Base-by-base conservation (phyloP, 2,329 filamentous ascomycete species). In the Ophiostoma perfectum region DNA sequence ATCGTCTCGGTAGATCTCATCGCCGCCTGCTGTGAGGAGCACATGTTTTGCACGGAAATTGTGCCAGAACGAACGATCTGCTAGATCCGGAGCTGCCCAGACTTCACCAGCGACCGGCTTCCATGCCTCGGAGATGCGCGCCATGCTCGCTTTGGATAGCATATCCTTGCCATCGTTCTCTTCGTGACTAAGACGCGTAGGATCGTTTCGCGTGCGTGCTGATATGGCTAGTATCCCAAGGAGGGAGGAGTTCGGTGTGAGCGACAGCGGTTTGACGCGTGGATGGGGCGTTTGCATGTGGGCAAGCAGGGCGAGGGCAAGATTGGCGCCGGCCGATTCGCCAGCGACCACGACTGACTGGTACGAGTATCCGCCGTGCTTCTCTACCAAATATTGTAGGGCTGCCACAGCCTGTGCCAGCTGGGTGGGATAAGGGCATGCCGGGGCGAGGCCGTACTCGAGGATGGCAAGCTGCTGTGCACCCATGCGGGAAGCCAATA, bases 401-500 rank as follows among this genome's bases (percentile, higher is more conserved):
- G 72, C 67, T 7, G 70, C 73, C 36, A 68, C 68, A 14, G 69
- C 67, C 67, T 74, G 73, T 8, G 72, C 66, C 3, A 74, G 72
- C 63, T 73, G 73, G 44, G 69, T 67, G 1, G 73, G 73, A 65
- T 74, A 74, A 62, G 65, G 65, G 49, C 70, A 70, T 52, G 71
- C 70, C 4, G 73, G 73, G 14, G 71, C 70, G 39, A 74, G 71
- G 16, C 72, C 67, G 69, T 74, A 74, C 60, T 73, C 70, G 41
- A 74, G 68, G 38, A 74, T 67, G 27, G 73, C 71, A 16, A 72
- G 67, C 49, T 68, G 64, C 42, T 64, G 64, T 8, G 65, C 64
- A 12, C 69, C 69, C 12, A 47, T 44, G 16, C 66, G 63, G 6
- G 55, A 38, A 16, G 71, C 71, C 2, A 69, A 55, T 14, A 49